Evolutionary conservation across 805 yeast species (phyloP), one percentile per base, ranked within the genome.

Genomic region (Metschnikowia santaceciliae): DNA sequence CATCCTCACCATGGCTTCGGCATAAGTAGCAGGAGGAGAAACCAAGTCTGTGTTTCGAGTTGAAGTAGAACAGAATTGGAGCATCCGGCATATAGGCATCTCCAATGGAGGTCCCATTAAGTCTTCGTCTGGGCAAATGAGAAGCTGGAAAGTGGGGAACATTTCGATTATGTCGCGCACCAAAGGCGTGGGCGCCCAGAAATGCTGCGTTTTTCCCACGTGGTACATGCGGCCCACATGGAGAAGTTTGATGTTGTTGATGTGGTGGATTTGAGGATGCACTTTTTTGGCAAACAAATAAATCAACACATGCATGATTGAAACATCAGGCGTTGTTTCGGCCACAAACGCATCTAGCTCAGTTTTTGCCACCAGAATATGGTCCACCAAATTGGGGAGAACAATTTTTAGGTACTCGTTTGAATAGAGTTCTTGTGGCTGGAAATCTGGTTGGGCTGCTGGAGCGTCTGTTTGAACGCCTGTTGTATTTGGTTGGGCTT

Each of bases 111-210:
- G 42, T 3, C 46, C 34, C 32, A 37, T 19, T 4, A 17, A 36
- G 15, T 26, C 30, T 26, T 26, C 30, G 4, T 44, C 33, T 11
- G 44, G 43, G 6, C 51, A 11, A 11, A 42, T 26, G n/a, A 52
- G 22, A 20, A 58, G 54, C 50, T 58, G 59, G 47, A 58, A 58
- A 7, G 57, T 54, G 32, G 54, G 47, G 38, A 44, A 56, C 39
- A 8, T 33, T 7, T 35, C 44, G 3, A 48, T 20, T 14, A 56
- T 34, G 14, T 49, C 52, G 11, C 14, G 39, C 11, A 58, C 35
- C 14, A 33, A 20, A 13, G 60, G 52, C 43, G 42, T 42, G 32
- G 23, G 39, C 19, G 22, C 42, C 22, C n/a, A 42, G 35, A 56
- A 48, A 38, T 56, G 57, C 15, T 46, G 40, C 26, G 30, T 26